Evolutionary conservation across 306 rosid genomes (phyloP).

Genomic region (Trifolium repens): DNA sequence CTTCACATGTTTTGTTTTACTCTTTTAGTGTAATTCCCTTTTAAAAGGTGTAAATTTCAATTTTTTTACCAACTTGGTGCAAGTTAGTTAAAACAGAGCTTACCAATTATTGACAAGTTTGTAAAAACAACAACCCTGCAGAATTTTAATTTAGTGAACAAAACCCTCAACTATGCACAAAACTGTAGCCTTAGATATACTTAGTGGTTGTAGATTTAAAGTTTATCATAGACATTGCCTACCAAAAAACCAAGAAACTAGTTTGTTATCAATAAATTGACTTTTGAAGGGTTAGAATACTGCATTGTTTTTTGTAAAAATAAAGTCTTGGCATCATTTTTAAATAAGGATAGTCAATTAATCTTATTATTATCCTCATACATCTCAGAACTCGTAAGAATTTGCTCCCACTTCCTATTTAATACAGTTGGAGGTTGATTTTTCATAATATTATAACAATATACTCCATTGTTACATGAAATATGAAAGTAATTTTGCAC

Average conservation of each 20-base stretch:
- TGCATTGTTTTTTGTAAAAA: neutral
- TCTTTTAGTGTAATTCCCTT: neutral
- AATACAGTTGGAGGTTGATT: neutral
- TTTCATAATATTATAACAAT: neutral
- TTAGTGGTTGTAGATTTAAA: neutral
- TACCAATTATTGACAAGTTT: neutral
- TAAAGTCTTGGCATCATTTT: neutral
- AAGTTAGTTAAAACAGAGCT: neutral
- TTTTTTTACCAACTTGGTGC: neutral
- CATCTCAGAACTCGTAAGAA: neutral
- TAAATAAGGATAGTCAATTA: neutral
- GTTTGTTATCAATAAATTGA: neutral
- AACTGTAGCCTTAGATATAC: neutral
- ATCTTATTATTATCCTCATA: slow-evolving; percentile 8
- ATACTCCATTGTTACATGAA: neutral
- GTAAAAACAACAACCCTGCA: neutral
- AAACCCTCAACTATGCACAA: neutral
- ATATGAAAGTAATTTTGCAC: neutral
- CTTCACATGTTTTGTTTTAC: neutral
- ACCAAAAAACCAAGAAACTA: neutral
- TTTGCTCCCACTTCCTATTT: neutral
- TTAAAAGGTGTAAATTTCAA: neutral
- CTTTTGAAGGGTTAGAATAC: slow-evolving; percentile 11
- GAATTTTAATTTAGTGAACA: neutral
- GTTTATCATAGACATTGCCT: neutral